These are phyloP conservation scores for Jackrogersella minutella DNA, from an alignment of 495 filamentous ascomycete genomes.

Conservation along the genomic window DNA sequence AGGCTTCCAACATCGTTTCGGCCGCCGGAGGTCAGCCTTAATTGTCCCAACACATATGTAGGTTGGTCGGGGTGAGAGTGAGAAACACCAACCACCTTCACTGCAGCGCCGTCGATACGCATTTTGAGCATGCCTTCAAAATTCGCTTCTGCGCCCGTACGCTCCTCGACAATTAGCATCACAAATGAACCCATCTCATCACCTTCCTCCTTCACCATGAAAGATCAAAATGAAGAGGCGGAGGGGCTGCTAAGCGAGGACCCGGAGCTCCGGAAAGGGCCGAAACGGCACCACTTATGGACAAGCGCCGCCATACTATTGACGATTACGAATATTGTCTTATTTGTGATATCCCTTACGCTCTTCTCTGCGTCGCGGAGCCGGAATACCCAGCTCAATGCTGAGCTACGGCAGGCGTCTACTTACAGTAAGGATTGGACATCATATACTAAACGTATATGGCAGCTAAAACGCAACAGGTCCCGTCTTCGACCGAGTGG, in stretches of 20 bases:
- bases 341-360: constrained; percentile 23
- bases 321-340: constrained; percentile 16
- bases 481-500: constrained; percentile 33
- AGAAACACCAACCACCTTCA: neutral
- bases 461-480: constrained; percentile 14
- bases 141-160: neutral
- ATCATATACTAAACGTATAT: neutral
- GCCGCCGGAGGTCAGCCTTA: neutral
- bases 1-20: constrained; percentile 1
- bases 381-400: constrained; percentile 11
- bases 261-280: neutral
- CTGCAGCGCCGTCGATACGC: neutral
- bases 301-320: neutral
- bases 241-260: constrained; percentile 16
- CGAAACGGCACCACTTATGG: neutral
- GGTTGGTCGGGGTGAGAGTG: neutral
- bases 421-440: constrained; percentile 26
- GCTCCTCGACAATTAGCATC: neutral
- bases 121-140: constrained; percentile 3
- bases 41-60: neutral
- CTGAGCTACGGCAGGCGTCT: constrained; percentile 22
- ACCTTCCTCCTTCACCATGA: constrained; percentile 4
- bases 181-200: neutral
- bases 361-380: constrained; percentile 15
- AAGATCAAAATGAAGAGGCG: constrained; percentile 10